Evolutionary conservation across 371 early-diverging fungal species (phyloP), one percentile per base, ranked within the genome.

Genomic region (Mortierella sp.): DNA sequence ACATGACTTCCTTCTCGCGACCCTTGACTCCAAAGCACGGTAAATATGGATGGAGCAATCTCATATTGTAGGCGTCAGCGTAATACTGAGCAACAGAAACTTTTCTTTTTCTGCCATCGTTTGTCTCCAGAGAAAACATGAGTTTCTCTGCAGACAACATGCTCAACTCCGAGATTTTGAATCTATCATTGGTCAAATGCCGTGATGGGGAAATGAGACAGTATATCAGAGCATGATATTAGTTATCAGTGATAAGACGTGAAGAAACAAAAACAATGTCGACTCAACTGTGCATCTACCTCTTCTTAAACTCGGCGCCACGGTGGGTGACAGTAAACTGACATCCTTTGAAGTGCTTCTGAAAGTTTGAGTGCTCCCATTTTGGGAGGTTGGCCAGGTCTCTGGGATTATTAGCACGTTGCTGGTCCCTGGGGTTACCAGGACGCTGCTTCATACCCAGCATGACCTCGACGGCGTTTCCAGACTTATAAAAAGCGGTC

Each of bases 21-120:
- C 62, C 72, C 53, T 71, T 66, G 66, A 92, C 92, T 24, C 89
- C 88, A 11, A 95, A 67, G 66, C 95, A 94, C 2, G 95, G 95
- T 38, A 95, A 70, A 69, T 85, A 81, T 4, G 95, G 92, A 73
- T 87, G 93, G 58, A 74, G 76, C 16, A 95, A 84, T 7, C 59
- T 71, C 28, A 85, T 66, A 66, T 85, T 84, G 79, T 94, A 94
- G 64, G 89, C 90, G 4, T 67, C 53, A 57, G 41, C 33, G 68
- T 92, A 94, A 84, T 95, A 95, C 60, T 88, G 72, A 10, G 86
- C 86, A 33, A 95, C 91, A 0, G 91, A 86, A 50, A 89, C 84
- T 33, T 86, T 86, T 61, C 59, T 68, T n/a, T 85, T 83, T 9
- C 36, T 38, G 9, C 81, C 81, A 40, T 64, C 66, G 36, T 79